Evolutionary conservation across 192 early-diverging fungal genomes (phyloP).

Genomic region (Umbelopsis isabellina): DNA sequence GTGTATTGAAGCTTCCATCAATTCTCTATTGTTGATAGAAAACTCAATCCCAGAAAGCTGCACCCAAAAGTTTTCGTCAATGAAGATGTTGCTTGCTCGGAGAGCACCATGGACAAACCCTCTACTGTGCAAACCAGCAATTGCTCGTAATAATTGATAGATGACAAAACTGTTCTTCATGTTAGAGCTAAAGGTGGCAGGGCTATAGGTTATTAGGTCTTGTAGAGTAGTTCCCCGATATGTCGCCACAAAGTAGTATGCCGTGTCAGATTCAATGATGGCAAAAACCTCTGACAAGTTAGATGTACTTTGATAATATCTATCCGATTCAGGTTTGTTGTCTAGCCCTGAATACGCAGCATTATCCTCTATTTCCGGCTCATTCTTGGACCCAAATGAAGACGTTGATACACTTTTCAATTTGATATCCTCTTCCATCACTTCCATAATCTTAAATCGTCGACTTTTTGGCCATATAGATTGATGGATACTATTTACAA

Average conservation of each 20-base stretch:
- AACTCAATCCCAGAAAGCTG: conserved; percentile 56
- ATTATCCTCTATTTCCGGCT: conserved; percentile 5
- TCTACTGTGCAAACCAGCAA: conserved; percentile 53
- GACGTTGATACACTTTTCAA: not conserved
- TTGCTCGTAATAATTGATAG: conserved; percentile 57
- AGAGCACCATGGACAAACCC: conserved; percentile 63
- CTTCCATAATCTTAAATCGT: conserved; percentile 36
- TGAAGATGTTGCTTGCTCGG: conserved; percentile 54
- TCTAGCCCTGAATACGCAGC: conserved; percentile 6
- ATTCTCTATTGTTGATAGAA: conserved; percentile 24
- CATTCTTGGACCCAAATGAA: not conserved
- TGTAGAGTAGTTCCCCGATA: conserved; percentile 57
- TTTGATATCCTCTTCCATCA: conserved; percentile 16
- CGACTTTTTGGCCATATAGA: conserved; percentile 48
- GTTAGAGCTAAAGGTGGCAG: conserved; percentile 57
- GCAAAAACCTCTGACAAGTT: conserved; percentile 51
- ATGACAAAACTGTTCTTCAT: conserved; percentile 65
- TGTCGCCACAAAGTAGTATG: conserved; percentile 56
- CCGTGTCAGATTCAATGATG: conserved; percentile 53
- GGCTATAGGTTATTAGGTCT: conserved; percentile 62
- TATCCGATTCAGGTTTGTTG: not conserved
- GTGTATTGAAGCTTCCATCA: conserved; percentile 3
- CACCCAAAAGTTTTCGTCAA: conserved; percentile 66
- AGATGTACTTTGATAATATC: conserved; percentile 30
- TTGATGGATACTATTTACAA: conserved; percentile 43